Evolutionary conservation across 2,329 filamentous ascomycete genomes (phyloP), one percentile per base, ranked within the genome.

Genomic region (Pyrenophora graminea): DNA sequence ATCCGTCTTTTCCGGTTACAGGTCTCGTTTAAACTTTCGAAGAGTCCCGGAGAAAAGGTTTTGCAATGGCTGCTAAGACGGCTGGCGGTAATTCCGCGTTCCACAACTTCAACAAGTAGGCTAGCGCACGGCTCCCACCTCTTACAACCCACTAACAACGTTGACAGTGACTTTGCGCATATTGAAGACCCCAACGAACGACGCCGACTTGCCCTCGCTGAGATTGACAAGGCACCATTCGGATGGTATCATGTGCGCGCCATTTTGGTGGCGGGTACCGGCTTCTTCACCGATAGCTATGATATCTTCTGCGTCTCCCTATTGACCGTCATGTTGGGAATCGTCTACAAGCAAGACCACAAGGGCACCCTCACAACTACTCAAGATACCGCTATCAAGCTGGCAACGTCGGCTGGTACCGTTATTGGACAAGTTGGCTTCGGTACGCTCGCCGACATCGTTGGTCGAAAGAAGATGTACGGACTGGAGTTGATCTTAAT

Each of bases 241-340:
- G 87, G 89, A 66, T 93, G 71, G 89, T 90, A 91, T 72, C 90
- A 94, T 69, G 84, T 93, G 47, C 83, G 89, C 39, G 89, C 89
- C 56, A 83, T 89, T 53, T 75, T 89, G 21, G 89, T 94, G 21
- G 89, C 89, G 30, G 90, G 90, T 66, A 87, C 92, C 50, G 90
- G 62, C 66, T 95, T 95, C 84, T 94, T 94, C 77, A 93, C 90
- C 12, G 90, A 94, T 70, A 88, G 87, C 31, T 93, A 93, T 74
- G 69, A 72, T 44, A 68, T 73, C 45, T 93, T 93, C 74, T 67
- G 64, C 38, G 62, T 89, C 5, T 67, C 62, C 18, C 53, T 67
- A 30, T 53, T 69, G 49, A 67, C 65, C 34, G 81, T 83, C 56
- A 91, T 92, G 87, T 72, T 92, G 85, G 89, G 89, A 38, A 84